Base-by-base conservation (phyloP, 441 rosid species). In the Populus hybrid region DNA sequence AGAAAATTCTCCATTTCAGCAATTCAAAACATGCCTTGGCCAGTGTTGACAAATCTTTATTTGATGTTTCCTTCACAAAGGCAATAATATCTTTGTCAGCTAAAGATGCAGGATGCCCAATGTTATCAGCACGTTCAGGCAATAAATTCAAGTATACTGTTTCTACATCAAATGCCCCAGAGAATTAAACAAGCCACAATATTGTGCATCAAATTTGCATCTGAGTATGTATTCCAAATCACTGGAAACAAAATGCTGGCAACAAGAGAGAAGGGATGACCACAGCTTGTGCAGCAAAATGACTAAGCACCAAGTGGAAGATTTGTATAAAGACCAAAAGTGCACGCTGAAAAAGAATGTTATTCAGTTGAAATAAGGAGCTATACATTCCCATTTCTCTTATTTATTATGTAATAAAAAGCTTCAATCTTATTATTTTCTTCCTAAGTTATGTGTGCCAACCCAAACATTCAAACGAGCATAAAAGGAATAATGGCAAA, bases 21-120 rank as follows among this genome's bases (percentile, higher is more conserved):
- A 97, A 90, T 90, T 92, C 95, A 83, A 97, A 97, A 78, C 97
- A 92, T 78, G 92, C 99, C 87, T 94, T 97, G 50, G 99, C 98
- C 86, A 97, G 85, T 80, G 90, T 91, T 73, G 98, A 97, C 84
- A 97, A 83, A 84, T 97, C 99, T 87, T 97, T 97, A 84, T 93
- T 88, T 76, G 98, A 94, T 77, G 98, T 94, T 90, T 94, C 98
- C 99, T 97, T 85, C 79, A 84, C 77, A 75, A 84, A 36, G 71
- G 30, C 73, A 82, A 74, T 21, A 78, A 46, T 16, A 73, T 32
- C 57, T 50, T 77, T 67, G 40, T 75, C 79, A 87, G 84, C 73
- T 78, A 70, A 21, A 70, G 42, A 14, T 5, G 26, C 35, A 34
- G 24, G 68, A 74, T 54, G 46, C 35, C 23, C 67, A 28, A 36